Evolutionary conservation across 805 yeast genomes (phyloP).

Genomic region (Nakazawaea siamensis): DNA sequence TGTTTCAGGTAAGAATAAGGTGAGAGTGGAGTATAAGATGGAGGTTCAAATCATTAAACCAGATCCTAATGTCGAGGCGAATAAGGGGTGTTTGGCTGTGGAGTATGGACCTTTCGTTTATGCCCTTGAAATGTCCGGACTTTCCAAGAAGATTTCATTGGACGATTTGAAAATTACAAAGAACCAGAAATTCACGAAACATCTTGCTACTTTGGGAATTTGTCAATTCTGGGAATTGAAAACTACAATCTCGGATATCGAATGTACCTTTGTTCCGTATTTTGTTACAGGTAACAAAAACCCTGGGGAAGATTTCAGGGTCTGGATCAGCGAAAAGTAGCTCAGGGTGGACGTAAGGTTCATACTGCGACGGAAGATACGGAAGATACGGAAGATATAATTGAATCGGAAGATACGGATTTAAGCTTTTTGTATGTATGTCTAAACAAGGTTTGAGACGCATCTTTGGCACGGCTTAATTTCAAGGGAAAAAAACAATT

Average conservation of each 20-base stretch:
- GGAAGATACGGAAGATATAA: no score
- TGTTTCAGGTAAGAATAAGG: constrained; percentile 5
- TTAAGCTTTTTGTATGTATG: no score
- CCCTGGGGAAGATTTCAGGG: constrained; percentile 17
- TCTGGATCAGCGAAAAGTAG: constrained; percentile 12
- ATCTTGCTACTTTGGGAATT: background rate
- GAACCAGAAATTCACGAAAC: background rate
- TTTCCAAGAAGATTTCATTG: background rate
- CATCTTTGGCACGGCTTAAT: no score
- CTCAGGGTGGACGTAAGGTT: no score
- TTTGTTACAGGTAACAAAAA: constrained; percentile 15
- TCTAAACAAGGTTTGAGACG: no score
- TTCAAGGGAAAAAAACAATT: no score
- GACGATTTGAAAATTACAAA: background rate
- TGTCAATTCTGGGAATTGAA: constrained; percentile 12
- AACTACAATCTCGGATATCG: constrained; percentile 8
- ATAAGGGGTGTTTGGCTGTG: constrained; percentile 15
- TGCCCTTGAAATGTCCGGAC: constrained; percentile 14
- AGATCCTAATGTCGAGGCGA: constrained; percentile 15
- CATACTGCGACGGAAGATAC: no score
- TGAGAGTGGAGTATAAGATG: constrained; percentile 11
- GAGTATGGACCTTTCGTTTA: constrained; percentile 17
- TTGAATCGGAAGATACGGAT: no score
- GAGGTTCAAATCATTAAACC: constrained; percentile 12
- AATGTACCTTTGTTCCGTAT: constrained; percentile 14